Evolutionary conservation across 768 basidiomycete species (phyloP).

Genomic region (Coprinellus micaceus): DNA sequence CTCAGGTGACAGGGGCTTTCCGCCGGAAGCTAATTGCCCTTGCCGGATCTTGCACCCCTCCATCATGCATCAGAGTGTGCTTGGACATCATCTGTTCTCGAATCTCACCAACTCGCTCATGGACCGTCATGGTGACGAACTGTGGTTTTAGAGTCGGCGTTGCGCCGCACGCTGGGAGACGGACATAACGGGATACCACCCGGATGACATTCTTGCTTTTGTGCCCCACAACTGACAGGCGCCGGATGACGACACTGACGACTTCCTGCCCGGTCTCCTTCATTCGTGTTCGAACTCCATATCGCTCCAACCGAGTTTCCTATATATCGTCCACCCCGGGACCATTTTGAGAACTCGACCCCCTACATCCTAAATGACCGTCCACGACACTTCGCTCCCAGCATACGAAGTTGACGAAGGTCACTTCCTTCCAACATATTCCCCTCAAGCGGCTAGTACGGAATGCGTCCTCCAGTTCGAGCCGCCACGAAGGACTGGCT

Average conservation of each 20-base stretch:
- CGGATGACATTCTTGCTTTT: too few relatives aligned
- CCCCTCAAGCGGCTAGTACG: conserved; percentile 22
- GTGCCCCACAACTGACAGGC: not conserved
- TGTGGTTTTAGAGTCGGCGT: too few relatives aligned
- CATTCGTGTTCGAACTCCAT: not conserved
- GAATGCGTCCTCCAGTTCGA: conserved; percentile 35
- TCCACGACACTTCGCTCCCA: conserved; percentile 12
- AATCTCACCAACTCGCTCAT: too few relatives aligned
- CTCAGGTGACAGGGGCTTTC: too few relatives aligned
- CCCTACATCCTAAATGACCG: not conserved
- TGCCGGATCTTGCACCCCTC: too few relatives aligned
- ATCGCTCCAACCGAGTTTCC: not conserved
- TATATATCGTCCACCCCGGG: not conserved
- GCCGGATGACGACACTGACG: not conserved
- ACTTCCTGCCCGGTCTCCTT: not conserved
- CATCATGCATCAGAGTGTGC: too few relatives aligned
- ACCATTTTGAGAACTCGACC: not conserved
- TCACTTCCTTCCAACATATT: conserved; percentile 23
- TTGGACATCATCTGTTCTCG: too few relatives aligned
- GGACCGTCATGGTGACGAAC: too few relatives aligned
- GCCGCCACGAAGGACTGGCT: conserved; percentile 20
- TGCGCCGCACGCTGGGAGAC: too few relatives aligned
- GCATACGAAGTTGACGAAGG: conserved; percentile 17
- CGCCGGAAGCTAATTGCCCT: too few relatives aligned
- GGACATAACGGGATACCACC: too few relatives aligned